These are phyloP conservation scores for Carpinus fangiana DNA, from an alignment of 306 rosid genomes.

Conservation along the genomic window DNA sequence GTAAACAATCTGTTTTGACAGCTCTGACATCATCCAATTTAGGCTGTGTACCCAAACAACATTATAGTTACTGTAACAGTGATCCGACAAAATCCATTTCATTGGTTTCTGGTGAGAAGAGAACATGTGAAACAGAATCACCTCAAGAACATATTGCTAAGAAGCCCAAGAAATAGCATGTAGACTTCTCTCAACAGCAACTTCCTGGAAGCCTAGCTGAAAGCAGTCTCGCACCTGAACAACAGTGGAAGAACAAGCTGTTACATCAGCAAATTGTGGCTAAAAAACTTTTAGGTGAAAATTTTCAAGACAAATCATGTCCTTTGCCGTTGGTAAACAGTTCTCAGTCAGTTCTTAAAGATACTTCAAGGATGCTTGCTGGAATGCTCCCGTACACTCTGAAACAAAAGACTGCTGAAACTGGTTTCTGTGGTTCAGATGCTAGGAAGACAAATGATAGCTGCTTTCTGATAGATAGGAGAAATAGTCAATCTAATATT, in stretches of 20 bases:
- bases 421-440: constrained; percentile 16
- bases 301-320: constrained; percentile 14
- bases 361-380: constrained; percentile 15
- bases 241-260: constrained; percentile 9
- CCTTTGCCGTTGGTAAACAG: constrained; percentile 1
- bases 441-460: background rate
- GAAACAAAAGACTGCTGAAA: constrained; percentile 29
- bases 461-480: constrained; percentile 1
- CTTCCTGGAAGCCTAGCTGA: constrained; percentile 23
- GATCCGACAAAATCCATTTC: constrained; percentile 4
- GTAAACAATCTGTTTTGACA: constrained; percentile 11
- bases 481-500: constrained; percentile 8
- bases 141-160: constrained; percentile 11
- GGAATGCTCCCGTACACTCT: constrained; percentile 20
- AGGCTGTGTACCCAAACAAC: constrained; percentile 6
- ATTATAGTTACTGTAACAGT: background rate
- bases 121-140: constrained; percentile 10
- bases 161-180: constrained; percentile 34
- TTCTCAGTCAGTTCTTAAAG: constrained; percentile 6
- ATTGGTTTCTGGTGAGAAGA: constrained; percentile 7
- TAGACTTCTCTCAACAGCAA: constrained; percentile 22
- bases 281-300: constrained; percentile 19
- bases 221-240: constrained; percentile 21
- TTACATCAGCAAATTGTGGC: constrained; percentile 15
- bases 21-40: constrained; percentile 4